Evolutionary conservation across 2,329 filamentous ascomycete genomes (phyloP), one percentile per base, ranked within the genome.

Genomic region (Helotiales sp.): DNA sequence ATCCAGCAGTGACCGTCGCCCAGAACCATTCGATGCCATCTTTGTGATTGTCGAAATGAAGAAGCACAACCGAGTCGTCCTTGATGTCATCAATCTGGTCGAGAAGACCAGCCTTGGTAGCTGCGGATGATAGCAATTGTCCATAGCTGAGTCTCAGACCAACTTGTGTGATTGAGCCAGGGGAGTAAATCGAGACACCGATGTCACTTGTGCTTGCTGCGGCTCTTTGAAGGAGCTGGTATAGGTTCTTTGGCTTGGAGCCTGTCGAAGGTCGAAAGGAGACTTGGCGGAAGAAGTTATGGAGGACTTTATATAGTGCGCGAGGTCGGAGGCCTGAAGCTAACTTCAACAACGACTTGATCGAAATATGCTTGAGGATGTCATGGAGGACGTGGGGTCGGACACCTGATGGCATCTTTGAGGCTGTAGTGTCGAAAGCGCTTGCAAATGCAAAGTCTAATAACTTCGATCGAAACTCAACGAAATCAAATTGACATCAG

Each of bases 11-110:
- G 1, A 73, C 59, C 2, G 69, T 67, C 3, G 74, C 65, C 76
- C 75, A 78, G 55, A 77, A 74, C 75, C 74, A 78, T 25, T 29
- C 38, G 17, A 57, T 25, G 3, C 55, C 70, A 22, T 77, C 71
- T 49, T 65, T 51, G 38, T 76, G 73, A n/a, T 66, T 63, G 22
- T 74, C 65, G 38, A 77, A 72, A 57, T 76, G 72, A 1, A 72
- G 53, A 2, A 71, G 34, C n/a, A 70, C 38, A 40, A 69, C 47
- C 6, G 30, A 13, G 19, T 42, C 53, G 8, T 17, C 34, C 6
- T 44, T 19, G 13, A 54, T 42, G 19, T 22, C 38, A 50, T 50
- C 30, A 17, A 49, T 29, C 17, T 33, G 46, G 29, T 25, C 22
- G n/a, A 33, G 27, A 49, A 49, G 46, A 31, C 25, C 7, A 30